Conservation (phyloP, 805 yeast species). For the Metschnikowia vanudenii region DNA sequence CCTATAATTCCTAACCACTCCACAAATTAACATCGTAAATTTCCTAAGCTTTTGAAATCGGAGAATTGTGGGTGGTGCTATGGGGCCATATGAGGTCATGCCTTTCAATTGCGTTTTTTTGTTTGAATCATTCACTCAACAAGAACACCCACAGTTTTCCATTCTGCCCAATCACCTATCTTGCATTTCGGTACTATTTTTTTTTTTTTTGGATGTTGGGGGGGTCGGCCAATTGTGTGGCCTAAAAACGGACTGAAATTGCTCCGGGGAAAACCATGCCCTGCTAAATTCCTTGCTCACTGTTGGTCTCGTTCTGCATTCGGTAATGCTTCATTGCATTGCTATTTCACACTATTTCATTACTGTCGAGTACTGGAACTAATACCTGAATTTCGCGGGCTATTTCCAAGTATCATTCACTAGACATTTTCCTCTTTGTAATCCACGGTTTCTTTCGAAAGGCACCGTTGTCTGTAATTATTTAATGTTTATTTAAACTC, state of each 20-base stretch:
- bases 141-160: too few species aligned
- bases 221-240: not conserved
- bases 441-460: too few species aligned
- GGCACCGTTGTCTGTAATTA: too few species aligned
- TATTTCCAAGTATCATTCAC: too few species aligned
- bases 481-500: too few species aligned
- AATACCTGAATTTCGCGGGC: too few species aligned
- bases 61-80: not conserved
- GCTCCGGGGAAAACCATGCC: slow-evolving; percentile 7
- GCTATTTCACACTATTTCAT: not conserved
- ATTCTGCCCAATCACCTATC: not conserved
- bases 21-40: not conserved
- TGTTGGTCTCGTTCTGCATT: slow-evolving; percentile 2
- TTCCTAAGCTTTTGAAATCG: not conserved
- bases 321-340: not conserved
- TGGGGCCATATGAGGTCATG: not conserved
- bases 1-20: not conserved
- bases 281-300: not conserved
- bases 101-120: too few species aligned
- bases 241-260: not conserved
- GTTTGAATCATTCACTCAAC: too few species aligned
- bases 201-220: not conserved
- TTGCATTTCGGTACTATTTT: not conserved
- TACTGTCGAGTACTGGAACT: not conserved
- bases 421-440: too few species aligned